phyloP scores from a whole-genome alignment of 1,284 basidiomycete species.

The Leccinum pachyderme region DNA sequence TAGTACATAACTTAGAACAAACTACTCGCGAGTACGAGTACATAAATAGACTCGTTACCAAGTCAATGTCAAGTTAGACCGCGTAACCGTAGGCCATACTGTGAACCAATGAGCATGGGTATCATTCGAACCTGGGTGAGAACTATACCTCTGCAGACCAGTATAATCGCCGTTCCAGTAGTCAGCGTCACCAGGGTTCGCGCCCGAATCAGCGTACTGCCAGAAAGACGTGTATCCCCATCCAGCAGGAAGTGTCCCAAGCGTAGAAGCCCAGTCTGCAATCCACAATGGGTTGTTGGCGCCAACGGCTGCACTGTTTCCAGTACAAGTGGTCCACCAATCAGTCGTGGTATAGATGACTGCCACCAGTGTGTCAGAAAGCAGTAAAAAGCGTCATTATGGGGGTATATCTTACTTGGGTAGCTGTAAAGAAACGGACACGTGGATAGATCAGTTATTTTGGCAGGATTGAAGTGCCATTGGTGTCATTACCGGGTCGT shows the following conservation, averaged over 20 bases:
- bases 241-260: conserved; percentile 56
- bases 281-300: conserved; percentile 57
- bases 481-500: conserved; percentile 42
- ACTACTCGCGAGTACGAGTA: neutral
- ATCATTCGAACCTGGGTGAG: neutral
- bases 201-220: conserved; percentile 55
- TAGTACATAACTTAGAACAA: neutral
- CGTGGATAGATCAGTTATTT: conserved; percentile 2
- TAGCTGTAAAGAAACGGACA: conserved; percentile 27
- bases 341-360: conserved; percentile 64
- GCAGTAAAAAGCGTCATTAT: neutral
- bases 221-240: conserved; percentile 60
- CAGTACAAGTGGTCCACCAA: conserved; percentile 70
- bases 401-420: conserved; percentile 28
- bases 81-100: conserved; percentile 19
- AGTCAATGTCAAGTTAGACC: neutral
- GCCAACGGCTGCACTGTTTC: conserved; percentile 51
- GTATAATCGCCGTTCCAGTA: conserved; percentile 47
- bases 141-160: conserved; percentile 25
- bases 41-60: neutral
- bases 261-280: conserved; percentile 48
- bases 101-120: neutral
- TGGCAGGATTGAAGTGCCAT: neutral
- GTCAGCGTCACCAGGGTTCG: conserved; percentile 57
- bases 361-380: conserved; percentile 10